Conservation (phyloP, 164 flowering plant species). For the Liriodendron chinense region DNA sequence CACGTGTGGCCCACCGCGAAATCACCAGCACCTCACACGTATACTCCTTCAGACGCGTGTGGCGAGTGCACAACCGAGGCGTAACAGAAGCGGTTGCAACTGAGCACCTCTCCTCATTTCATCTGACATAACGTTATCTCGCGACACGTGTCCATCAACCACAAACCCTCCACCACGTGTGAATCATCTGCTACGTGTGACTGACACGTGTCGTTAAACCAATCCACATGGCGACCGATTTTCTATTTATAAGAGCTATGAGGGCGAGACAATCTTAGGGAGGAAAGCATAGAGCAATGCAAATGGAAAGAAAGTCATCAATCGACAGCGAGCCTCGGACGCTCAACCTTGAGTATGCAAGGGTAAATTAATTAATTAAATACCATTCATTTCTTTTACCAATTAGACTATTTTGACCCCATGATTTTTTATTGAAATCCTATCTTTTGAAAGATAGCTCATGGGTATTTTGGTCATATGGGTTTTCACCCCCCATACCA, state of each 20-base stretch:
- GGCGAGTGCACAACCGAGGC: too few relatives aligned
- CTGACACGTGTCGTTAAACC: neutral
- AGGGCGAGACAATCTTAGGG: neutral
- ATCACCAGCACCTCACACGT: too few relatives aligned
- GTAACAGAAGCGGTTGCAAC: too few relatives aligned
- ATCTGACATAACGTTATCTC: neutral
- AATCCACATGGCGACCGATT: neutral
- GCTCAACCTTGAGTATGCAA: conserved; percentile 39
- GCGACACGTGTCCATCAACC: neutral
- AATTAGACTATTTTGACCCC: neutral
- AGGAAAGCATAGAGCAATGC: conserved; percentile 7
- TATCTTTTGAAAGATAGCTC: neutral
- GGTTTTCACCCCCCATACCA: too few relatives aligned
- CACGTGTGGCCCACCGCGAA: too few relatives aligned
- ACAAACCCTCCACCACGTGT: neutral
- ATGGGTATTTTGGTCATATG: neutral
- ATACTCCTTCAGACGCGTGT: too few relatives aligned
- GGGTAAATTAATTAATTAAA: conserved; percentile 28
- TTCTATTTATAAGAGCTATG: neutral
- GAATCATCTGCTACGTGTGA: neutral
- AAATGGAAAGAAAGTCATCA: conserved; percentile 39
- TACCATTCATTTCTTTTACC: neutral
- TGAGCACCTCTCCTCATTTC: too few relatives aligned
- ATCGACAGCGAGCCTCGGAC: conserved; percentile 59
- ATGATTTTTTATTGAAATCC: neutral